phyloP scores from a whole-genome alignment of 768 basidiomycete species.

The Suillus plorans region DNA sequence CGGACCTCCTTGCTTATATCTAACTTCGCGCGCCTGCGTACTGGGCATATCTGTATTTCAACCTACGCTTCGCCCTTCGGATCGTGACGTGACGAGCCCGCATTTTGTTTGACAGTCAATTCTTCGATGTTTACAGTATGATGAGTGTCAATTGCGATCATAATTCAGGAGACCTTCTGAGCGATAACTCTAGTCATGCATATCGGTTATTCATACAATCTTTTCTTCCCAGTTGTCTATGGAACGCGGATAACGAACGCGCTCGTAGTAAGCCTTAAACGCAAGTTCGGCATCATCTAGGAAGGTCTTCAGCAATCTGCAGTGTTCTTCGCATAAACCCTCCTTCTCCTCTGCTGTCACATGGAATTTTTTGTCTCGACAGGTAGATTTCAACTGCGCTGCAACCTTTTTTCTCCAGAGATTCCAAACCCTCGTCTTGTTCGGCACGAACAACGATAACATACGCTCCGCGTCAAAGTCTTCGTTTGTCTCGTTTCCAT shows the following conservation, averaged over 20 bases:
- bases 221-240: neutral
- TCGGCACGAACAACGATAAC: constrained; percentile 22
- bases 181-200: neutral
- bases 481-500: constrained; percentile 17
- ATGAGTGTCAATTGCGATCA: neutral
- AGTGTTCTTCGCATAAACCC: constrained; percentile 11
- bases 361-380: neutral
- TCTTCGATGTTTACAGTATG: neutral
- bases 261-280: constrained; percentile 13
- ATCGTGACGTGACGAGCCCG: neutral
- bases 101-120: neutral
- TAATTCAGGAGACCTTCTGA: neutral
- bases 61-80: too few relatives aligned
- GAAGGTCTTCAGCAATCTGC: constrained; percentile 7
- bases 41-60: neutral
- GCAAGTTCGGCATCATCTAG: constrained; percentile 20
- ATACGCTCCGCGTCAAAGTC: constrained; percentile 12
- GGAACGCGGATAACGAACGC: neutral
- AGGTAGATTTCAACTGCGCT: constrained; percentile 14
- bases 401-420: constrained; percentile 25
- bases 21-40: neutral
- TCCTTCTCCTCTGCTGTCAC: constrained; percentile 10
- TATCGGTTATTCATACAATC: neutral
- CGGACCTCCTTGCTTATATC: neutral
- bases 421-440: constrained; percentile 24